A percentile compares a stretch with the other conserved stretches of the same genome.
Evolutionary conservation across 2,329 filamentous ascomycete species (phyloP).

Genomic region (Penicillium sp.): DNA sequence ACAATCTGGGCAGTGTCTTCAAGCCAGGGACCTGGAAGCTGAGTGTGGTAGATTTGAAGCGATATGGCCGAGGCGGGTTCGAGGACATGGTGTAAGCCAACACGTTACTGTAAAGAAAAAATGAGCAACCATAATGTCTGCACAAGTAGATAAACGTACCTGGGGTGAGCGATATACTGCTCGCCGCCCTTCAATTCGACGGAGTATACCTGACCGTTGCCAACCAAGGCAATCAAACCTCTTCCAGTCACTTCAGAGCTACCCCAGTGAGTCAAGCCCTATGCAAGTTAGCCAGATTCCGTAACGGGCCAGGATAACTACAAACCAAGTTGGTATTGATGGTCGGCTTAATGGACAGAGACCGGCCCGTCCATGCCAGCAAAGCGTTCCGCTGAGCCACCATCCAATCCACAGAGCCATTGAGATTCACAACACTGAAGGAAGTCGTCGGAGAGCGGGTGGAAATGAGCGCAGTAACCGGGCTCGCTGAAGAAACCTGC

Average conservation of each 20-base stretch:
- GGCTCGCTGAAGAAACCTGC: conserved; percentile 79
- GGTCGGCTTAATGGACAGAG: conserved; percentile 71
- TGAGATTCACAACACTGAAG: conserved; percentile 82
- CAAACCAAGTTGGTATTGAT: conserved; percentile 69
- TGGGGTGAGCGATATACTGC: conserved; percentile 86
- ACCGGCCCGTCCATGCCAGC: conserved; percentile 95
- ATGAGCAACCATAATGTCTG: conserved; percentile 6
- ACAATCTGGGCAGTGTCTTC: conserved; percentile 57
- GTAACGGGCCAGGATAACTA: background rate
- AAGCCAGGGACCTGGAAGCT: conserved; percentile 75
- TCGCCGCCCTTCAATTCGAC: conserved; percentile 78
- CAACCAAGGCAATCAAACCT: conserved; percentile 79
- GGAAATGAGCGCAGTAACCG: conserved; percentile 83
- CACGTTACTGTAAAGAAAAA: conserved; percentile 62
- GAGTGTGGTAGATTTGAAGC: conserved; percentile 75
- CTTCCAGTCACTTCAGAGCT: conserved; percentile 84
- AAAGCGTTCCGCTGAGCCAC: conserved; percentile 82
- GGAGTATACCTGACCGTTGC: conserved; percentile 87
- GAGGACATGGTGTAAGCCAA: conserved; percentile 82
- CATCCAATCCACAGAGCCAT: conserved; percentile 95
- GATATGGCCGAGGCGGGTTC: conserved; percentile 76
- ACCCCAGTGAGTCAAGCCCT: conserved; percentile 83
- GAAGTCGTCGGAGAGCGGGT: conserved; percentile 84
- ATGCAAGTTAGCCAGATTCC: conserved; percentile 38
- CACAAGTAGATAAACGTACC: conserved; percentile 36